These are phyloP conservation scores for Pythium myriotylum DNA, from an alignment of 352 stramenopile genomes.

Conservation along the genomic window DNA sequence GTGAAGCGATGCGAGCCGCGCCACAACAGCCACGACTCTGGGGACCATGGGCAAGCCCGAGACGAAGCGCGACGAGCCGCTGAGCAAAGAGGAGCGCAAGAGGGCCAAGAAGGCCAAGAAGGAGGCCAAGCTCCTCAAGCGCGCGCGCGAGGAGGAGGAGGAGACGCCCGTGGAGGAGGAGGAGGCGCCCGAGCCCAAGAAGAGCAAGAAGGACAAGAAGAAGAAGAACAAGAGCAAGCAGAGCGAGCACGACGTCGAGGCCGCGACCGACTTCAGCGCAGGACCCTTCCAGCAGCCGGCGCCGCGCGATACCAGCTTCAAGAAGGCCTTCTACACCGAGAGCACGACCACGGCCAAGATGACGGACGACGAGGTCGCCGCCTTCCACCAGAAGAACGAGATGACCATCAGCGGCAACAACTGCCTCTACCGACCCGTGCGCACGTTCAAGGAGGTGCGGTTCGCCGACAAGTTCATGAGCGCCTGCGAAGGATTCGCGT, in stretches of 20 bases:
- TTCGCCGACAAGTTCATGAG: constrained; percentile 90
- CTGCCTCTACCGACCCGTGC: constrained; percentile 87
- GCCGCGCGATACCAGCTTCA: constrained; percentile 69
- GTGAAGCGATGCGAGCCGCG: constrained; percentile 29
- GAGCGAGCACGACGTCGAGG: constrained; percentile 29
- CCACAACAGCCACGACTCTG: constrained; percentile 29
- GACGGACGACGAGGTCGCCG: constrained; percentile 77
- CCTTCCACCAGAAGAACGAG: constrained; percentile 86
- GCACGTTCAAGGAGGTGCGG: constrained; percentile 68
- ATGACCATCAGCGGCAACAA: constrained; percentile 87
- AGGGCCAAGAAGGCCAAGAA: constrained; percentile 42
- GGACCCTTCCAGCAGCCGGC: constrained; percentile 76
- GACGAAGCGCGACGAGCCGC: constrained; percentile 34
- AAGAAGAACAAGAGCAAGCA: constrained; percentile 44
- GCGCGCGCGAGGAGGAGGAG: constrained; percentile 21
- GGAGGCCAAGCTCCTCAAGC: constrained; percentile 47
- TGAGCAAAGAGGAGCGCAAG: constrained; percentile 37
- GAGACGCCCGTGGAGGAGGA: constrained; percentile 11
- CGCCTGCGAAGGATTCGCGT: constrained; percentile 86
- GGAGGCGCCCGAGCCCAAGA: constrained; percentile 9
- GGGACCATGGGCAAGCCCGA: constrained; percentile 31
- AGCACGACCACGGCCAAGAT: constrained; percentile 67
- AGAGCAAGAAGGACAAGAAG: constrained; percentile 43
- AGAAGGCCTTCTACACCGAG: constrained; percentile 87
- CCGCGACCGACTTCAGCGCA: constrained; percentile 61